These are phyloP conservation scores for Solanum clarkiae DNA, from an alignment of 257 asterid species.

Conservation along the genomic window DNA sequence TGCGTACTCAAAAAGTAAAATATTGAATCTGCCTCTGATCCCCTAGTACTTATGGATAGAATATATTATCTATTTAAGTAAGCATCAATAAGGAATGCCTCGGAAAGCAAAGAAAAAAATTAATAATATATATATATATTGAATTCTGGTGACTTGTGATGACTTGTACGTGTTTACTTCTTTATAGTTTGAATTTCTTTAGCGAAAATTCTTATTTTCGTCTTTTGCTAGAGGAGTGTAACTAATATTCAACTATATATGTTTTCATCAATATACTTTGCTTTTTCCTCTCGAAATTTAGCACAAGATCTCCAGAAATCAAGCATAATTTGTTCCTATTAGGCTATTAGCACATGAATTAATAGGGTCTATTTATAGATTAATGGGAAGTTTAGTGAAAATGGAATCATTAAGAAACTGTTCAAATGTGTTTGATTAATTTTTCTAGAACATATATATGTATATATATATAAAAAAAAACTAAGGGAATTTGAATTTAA, in stretches of 20 bases:
- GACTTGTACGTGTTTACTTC: neutral
- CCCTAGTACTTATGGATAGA: no score
- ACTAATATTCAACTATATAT: neutral
- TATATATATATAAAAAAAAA: neutral
- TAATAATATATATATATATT: neutral
- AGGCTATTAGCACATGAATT: neutral
- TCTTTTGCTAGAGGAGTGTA: neutral
- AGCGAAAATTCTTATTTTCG: neutral
- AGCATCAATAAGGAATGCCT: no score
- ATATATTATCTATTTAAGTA: no score
- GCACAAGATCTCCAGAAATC: neutral
- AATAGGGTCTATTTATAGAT: neutral
- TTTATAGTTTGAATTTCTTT: neutral
- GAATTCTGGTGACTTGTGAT: neutral
- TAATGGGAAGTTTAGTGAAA: neutral
- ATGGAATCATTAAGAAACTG: neutral
- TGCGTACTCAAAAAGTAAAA: neutral
- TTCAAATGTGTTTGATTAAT: neutral
- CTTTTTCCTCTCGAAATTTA: neutral
- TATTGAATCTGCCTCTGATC: neutral
- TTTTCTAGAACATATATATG: neutral
- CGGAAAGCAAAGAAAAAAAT: no score
- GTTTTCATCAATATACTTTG: neutral
- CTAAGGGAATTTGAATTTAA: neutral
- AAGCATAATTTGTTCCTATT: neutral